Evolutionary conservation across 257 asterid genomes (phyloP).

Genomic region (Solanum etuberosum): DNA sequence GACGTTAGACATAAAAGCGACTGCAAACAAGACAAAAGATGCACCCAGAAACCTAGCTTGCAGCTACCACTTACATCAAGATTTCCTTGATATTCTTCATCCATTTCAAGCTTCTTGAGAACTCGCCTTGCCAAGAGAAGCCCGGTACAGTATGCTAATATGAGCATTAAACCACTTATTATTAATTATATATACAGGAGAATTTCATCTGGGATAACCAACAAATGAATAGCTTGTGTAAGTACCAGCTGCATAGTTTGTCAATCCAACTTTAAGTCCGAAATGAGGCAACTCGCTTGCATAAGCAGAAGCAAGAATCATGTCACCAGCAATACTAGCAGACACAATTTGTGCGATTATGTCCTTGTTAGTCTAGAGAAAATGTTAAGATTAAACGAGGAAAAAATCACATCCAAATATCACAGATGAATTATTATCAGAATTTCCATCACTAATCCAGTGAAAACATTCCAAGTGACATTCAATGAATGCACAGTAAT

Average conservation of each 20-base stretch:
- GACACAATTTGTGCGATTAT: slow-evolving; percentile 58
- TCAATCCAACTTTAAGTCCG: slow-evolving; percentile 81
- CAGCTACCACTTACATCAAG: slow-evolving; percentile 41
- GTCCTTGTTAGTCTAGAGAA: slow-evolving; percentile 57
- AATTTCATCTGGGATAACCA: background rate
- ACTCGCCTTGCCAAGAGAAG: slow-evolving; percentile 80
- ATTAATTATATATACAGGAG: background rate
- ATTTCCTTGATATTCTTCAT: slow-evolving; percentile 69
- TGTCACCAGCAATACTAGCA: slow-evolving; percentile 78
- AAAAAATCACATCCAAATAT: background rate
- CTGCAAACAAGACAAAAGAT: background rate
- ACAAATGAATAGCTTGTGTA: background rate
- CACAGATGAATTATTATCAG: background rate
- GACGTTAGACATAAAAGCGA: background rate
- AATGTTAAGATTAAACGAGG: slow-evolving; percentile 24
- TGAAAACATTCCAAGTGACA: background rate
- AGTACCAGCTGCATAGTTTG: slow-evolving; percentile 76
- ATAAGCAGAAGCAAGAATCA: slow-evolving; percentile 66
- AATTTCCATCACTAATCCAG: background rate
- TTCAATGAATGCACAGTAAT: background rate
- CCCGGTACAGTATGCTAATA: slow-evolving; percentile 78
- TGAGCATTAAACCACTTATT: background rate
- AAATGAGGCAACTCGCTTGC: slow-evolving; percentile 67
- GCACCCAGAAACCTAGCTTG: background rate
- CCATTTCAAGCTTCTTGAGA: slow-evolving; percentile 73